Base-by-base conservation (phyloP, 352 stramenopile genomes). In the Aphanomyces astaci region DNA sequence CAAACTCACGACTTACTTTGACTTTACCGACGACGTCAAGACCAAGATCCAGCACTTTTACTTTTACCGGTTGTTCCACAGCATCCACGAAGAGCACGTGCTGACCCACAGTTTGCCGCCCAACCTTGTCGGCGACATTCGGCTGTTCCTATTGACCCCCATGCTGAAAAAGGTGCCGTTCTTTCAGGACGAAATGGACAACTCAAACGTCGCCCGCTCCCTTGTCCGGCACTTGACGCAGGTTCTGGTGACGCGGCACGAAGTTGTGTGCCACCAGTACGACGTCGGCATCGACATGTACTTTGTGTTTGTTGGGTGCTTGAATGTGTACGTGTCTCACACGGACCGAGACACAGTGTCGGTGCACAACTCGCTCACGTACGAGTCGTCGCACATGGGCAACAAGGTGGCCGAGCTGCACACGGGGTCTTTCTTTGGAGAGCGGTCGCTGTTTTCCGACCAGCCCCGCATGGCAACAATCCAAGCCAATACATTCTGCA, bases 111-210 rank as follows among this genome's bases (percentile, higher is more conserved):
- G 75, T 25, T 64, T 90, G 1, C 80, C 82, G 3, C 79, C 82
- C 4, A 88, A 80, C n/a, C 52, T 90, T 33, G 63, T 90, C 0
- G 82, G 77, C 0, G 82, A 90, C 54, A 87, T 88, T 33, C 76
- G 80, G 15, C 78, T 88, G 73, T 72, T 90, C 0, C 80, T 87
- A 25, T 62, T 90, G 30, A 70, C 85, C 51, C 76, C 80, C 1
- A 88, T 90, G 82, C 85, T 88, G 24, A 60, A 73, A 19, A 88
- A 88, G 30, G 80, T 90, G 1, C 73, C 75, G 0, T 90, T 90
- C 24, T 63, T 90, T 11, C 48, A 64, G 1, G 80, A 75, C 4
- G 45, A 53, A 24, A 90, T 88, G 76, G 78, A 81, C 9, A 79
- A 71, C 4, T 78, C 66, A 24, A 10, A n/a, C 19, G 75, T 90